Evolutionary conservation across 257 asterid genomes (phyloP), one percentile per base, ranked within the genome.

Genomic region (Anisodus acutangulus): DNA sequence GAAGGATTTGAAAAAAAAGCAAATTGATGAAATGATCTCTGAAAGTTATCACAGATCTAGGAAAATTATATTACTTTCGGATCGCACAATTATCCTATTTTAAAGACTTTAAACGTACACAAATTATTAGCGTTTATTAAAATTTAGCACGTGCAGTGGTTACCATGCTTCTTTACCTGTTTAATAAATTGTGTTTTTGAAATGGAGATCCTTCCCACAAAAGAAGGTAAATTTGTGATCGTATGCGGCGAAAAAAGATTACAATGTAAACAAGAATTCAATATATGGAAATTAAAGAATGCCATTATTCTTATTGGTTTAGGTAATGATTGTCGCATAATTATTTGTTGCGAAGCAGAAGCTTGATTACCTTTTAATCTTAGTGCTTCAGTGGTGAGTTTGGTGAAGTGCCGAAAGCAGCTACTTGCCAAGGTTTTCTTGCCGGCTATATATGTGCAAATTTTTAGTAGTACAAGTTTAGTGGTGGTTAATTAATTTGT

Each of bases 391-490:
- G 74, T 69, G 78, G 53, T 39, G 53, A 69, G 55, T 69, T 69
- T 69, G 78, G 78, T 69, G 78, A 69, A 69, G 54, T 22, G 78
- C 78, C 54, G 35, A 69, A 69, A 4, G 31, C 8, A 69, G 35
- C 15, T 39, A 39, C 31, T 39, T 16, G 26, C 53, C 53, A 39
- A 39, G 26, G 78, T 69, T 53, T 53, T 12, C 15, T 10, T 53
- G 15, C 57, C 9, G 57, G 57, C 15, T n/a, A 12, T 66, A 35
- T 66, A 26, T 22, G 9, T 62, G 16, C 17, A 26, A 41, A 64
- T 64, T 64, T 26, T 63, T 63, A 22, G 39, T 22, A 22, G 19
- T 66, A 66, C 22, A 67, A 67, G 49, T 67, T 37, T 66, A 5
- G 31, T 67, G 19, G 19, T 67, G 74, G 47, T 47, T 49, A 49